Base-by-base conservation (phyloP, 495 filamentous ascomycete species). In the Rhizodiscina lignyota region DNA sequence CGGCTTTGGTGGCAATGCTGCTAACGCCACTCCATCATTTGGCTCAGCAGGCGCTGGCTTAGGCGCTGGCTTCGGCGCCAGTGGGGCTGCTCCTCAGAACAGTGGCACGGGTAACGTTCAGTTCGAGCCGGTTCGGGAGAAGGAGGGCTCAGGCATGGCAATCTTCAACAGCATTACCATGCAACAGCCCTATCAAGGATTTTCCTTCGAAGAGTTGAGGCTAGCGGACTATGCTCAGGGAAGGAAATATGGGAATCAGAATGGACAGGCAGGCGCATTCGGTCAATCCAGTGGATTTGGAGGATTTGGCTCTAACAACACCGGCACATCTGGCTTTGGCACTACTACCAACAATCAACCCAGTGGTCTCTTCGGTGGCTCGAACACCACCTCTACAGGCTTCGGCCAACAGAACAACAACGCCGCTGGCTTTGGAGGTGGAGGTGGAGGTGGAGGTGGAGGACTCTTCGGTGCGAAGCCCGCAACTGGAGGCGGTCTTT, bases 211-310 rank as follows among this genome's bases (percentile, higher is more conserved):
- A 53, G 89, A 97, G 55, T 57, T 97, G 30, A 72, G 89, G 49
- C 54, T 92, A 37, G 82, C 70, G 22, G 89, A 97, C 58, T 97
- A 96, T 56, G 70, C 74, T 36, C 75, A 82, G 61, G 89, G 89
- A 18, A 70, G 89, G 38, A 72, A 76, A 23, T 79, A 64, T 44
- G 89, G 84, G 5, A 87, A 83, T 44, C 64, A 68, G 16, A 81
- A 79, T 37, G 83, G 82, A 33, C 77, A 82, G 50, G 68, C 77
- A 28, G 83, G 83, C 21, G 81, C 77, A 3, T 97, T 97, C 50
- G 89, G 89, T 4, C 54, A 61, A 34, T 59, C 55, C 39, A 73
- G 71, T 19, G 63, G 65, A 16, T 82, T 83, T 53, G 68, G 67
- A 35, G 62, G 61, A 4, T 71, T 70, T 40, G 64, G 63, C 17